A percentile compares a stretch with the other conserved stretches of the same genome.
Evolutionary conservation across 345 rosid species (phyloP).

Genomic region (Eutrema heterophyllum): DNA sequence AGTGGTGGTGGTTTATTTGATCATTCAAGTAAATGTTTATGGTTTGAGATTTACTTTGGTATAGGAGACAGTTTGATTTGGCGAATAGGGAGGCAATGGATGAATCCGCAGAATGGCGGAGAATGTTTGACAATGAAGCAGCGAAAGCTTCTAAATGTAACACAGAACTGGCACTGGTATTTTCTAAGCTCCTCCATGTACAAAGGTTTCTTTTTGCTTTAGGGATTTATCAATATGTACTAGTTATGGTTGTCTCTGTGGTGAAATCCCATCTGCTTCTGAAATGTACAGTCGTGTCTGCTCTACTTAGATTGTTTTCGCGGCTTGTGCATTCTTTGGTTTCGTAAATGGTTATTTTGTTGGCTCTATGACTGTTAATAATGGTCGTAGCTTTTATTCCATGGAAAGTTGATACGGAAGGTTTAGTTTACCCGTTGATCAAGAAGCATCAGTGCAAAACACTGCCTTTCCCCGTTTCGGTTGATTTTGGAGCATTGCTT

Average conservation of each 20-base stretch:
- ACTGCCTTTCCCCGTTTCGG: not conserved
- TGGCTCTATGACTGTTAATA: not conserved
- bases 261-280: not conserved
- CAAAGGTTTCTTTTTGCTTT: not conserved
- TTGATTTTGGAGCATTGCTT: not conserved
- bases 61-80: constrained; percentile 83
- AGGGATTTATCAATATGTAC: not conserved
- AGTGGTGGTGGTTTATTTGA: not conserved
- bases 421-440: not conserved
- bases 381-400: not conserved
- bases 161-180: constrained; percentile 54
- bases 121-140: constrained; percentile 60
- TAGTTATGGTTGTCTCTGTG: not conserved
- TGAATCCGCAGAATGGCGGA: constrained; percentile 94
- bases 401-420: not conserved
- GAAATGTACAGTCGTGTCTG: not conserved
- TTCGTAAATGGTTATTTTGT: not conserved
- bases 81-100: constrained; percentile 93
- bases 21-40: not conserved
- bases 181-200: not conserved
- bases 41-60: constrained; percentile 7
- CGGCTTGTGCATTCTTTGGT: not conserved
- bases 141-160: constrained; percentile 62
- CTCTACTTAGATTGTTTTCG: not conserved
- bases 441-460: not conserved